Base-by-base conservation (phyloP, 2,329 filamentous ascomycete genomes). In the Monilinia laxa region DNA sequence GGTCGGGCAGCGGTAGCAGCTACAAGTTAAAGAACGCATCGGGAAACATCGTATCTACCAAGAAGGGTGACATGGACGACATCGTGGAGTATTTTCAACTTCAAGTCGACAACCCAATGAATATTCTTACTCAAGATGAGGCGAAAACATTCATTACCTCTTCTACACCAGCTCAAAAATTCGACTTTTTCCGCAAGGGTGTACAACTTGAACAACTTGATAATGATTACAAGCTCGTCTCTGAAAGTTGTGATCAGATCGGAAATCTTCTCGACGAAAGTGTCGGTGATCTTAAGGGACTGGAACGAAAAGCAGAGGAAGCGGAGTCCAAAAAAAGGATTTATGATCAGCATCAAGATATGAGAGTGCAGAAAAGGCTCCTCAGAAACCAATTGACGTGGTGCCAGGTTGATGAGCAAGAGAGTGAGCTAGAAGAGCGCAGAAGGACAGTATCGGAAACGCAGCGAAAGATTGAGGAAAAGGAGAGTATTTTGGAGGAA, bases 51-150 rank as follows among this genome's bases (percentile, higher is more conserved):
- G 84, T 97, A 58, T 96, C 93, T 0, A 91, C 84, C 11, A 96
- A 93, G 78, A 95, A 91, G 76, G 82, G 85, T 11, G 94, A 97
- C 71, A 85, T 99, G 11, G 93, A 97, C 71, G 91, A 97, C 71
- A 94, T 99, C 58, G 89, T 92, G 53, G 95, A 99, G 77, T 96
- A 92, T 76, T 98, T 93, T 76, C 91, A 90, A 53, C 82, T 99
- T 53, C 94, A 98, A 77, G 92, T 99, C 67, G 94, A 98, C 75
- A 99, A 99, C 73, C 95, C 95, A 0, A 89, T 99, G 81, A 98
- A 96, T 68, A 91, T 98, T 9, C 83, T 99, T 23, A 97, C 93
- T 0, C 95, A 99, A 77, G 95, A 99, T 76, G 93, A 93, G 78
- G 95, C 95, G 14, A 88, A 95, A 14, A 91, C 96, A 67, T 99